A percentile compares a stretch with the other conserved stretches of the same genome.
phyloP scores from a whole-genome alignment of 495 filamentous ascomycete species.

The Immersiella caudata region DNA sequence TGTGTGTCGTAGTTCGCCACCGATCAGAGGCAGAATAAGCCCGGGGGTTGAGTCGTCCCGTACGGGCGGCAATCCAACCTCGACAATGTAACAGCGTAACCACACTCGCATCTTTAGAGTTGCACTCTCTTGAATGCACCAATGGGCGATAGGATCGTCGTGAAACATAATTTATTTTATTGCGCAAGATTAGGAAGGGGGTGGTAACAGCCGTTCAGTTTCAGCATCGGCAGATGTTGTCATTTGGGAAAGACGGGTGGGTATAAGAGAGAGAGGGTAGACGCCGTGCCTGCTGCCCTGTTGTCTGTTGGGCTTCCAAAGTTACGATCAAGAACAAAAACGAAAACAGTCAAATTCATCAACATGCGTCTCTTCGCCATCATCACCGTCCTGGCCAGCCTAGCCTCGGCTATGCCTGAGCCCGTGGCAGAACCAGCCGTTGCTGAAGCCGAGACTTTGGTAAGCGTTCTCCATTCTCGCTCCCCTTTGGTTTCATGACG shows the following conservation, averaged over 20 bases:
- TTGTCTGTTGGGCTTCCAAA: neutral
- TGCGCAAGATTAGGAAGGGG: neutral
- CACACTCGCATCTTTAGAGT: neutral
- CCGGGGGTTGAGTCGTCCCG: slow-evolving; percentile 4
- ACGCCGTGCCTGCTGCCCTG: neutral
- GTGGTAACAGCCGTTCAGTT: slow-evolving; percentile 1
- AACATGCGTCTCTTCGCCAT: slow-evolving; percentile 14
- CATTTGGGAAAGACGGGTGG: neutral
- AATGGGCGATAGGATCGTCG: neutral
- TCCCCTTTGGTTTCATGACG: neutral
- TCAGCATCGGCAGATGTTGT: slow-evolving; percentile 7
- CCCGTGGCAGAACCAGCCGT: slow-evolving; percentile 11
- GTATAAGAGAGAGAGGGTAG: slow-evolving; percentile 13
- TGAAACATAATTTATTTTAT: neutral
- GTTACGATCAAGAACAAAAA: too few relatives aligned
- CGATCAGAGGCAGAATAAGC: too few relatives aligned
- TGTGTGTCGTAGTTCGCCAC: too few relatives aligned
- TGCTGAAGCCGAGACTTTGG: slow-evolving; percentile 4
- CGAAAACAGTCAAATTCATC: too few relatives aligned
- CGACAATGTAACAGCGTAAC: neutral
- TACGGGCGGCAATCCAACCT: slow-evolving; percentile 3
- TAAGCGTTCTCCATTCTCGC: slow-evolving; percentile 1
- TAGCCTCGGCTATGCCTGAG: slow-evolving; percentile 17
- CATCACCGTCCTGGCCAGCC: slow-evolving; percentile 6
- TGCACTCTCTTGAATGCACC: slow-evolving; percentile 1